A percentile compares a stretch with the other conserved stretches of the same genome.
Evolutionary conservation across 305 asterid species (phyloP).

Genomic region (Fraxinus sp.): DNA sequence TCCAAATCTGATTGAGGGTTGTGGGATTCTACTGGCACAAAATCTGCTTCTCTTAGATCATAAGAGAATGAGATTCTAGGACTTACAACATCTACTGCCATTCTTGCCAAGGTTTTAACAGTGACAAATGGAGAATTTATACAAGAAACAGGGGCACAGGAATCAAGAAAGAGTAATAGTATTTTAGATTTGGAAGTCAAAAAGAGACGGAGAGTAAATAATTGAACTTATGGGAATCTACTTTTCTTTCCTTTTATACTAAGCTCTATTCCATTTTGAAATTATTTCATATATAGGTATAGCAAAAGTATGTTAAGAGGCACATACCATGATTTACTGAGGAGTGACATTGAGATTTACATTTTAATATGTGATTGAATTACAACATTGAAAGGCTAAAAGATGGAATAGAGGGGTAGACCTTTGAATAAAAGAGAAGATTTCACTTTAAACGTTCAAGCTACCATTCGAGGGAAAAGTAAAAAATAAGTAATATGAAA

Average conservation of each 20-base stretch:
- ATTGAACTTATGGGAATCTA: constrained; percentile 41
- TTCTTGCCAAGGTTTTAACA: constrained; percentile 19
- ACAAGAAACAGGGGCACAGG: constrained; percentile 19
- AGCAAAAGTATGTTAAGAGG: constrained; percentile 26
- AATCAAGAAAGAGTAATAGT: constrained; percentile 22
- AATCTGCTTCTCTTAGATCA: constrained; percentile 61
- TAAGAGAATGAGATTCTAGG: constrained; percentile 90
- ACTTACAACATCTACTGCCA: constrained; percentile 75
- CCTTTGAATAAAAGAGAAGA: background rate
- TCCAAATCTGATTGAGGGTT: constrained; percentile 39
- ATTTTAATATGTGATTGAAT: constrained; percentile 34
- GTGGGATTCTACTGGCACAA: constrained; percentile 38
- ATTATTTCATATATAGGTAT: constrained; percentile 24
- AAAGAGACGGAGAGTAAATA: constrained; percentile 33
- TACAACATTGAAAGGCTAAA: constrained; percentile 63
- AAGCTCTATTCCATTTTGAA: constrained; percentile 26
- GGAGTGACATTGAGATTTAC: constrained; percentile 47
- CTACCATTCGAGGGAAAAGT: background rate
- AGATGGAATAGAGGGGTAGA: constrained; percentile 14
- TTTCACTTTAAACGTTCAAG: background rate
- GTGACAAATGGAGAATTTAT: constrained; percentile 17
- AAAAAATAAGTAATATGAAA: background rate
- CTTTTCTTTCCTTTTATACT: constrained; percentile 21
- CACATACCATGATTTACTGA: constrained; percentile 1
- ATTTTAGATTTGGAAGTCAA: constrained; percentile 45